Conservation (phyloP, 1,284 basidiomycete species). For the Leccinum solheimii region DNA sequence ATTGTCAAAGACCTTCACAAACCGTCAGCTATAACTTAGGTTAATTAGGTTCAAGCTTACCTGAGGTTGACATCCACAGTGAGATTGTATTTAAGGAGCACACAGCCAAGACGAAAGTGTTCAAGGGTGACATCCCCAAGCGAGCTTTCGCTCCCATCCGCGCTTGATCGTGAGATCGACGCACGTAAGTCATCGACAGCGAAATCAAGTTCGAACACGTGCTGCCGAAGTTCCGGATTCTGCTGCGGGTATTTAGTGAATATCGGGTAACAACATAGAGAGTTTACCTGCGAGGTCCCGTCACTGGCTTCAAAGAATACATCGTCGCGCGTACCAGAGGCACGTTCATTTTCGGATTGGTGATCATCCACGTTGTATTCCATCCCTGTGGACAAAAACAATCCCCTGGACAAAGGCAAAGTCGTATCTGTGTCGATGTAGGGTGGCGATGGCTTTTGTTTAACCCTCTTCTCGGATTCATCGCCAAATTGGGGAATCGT, state of each 20-base stretch:
- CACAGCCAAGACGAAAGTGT: conserved; percentile 77
- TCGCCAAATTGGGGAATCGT: conserved; percentile 85
- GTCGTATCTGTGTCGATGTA: conserved; percentile 30
- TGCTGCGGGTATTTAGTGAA: conserved; percentile 29
- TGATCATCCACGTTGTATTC: conserved; percentile 77
- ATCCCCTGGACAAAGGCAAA: conserved; percentile 54
- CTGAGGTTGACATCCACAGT: conserved; percentile 83
- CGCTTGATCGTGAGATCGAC: conserved; percentile 72
- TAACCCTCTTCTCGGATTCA: conserved; percentile 36
- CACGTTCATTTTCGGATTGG: conserved; percentile 45
- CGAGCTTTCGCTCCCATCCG: conserved; percentile 62
- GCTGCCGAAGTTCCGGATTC: conserved; percentile 72
- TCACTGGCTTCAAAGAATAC: conserved; percentile 80
- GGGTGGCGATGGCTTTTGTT: conserved; percentile 27
- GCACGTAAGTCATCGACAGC: conserved; percentile 87
- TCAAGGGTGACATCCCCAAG: conserved; percentile 84
- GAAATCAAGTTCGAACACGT: conserved; percentile 88
- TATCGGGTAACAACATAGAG: conserved; percentile 6
- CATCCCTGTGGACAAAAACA: conserved; percentile 52
- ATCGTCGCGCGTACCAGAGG: conserved; percentile 47
- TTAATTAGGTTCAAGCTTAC: conserved; percentile 37
- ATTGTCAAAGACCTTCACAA: conserved; percentile 61
- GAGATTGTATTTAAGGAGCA: conserved; percentile 84
- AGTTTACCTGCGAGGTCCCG: conserved; percentile 57
- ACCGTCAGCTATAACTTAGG: conserved; percentile 6